Evolutionary conservation across 2,329 filamentous ascomycete species (phyloP), one percentile per base, ranked within the genome.

Genomic region (Neofusicoccum parvum): DNA sequence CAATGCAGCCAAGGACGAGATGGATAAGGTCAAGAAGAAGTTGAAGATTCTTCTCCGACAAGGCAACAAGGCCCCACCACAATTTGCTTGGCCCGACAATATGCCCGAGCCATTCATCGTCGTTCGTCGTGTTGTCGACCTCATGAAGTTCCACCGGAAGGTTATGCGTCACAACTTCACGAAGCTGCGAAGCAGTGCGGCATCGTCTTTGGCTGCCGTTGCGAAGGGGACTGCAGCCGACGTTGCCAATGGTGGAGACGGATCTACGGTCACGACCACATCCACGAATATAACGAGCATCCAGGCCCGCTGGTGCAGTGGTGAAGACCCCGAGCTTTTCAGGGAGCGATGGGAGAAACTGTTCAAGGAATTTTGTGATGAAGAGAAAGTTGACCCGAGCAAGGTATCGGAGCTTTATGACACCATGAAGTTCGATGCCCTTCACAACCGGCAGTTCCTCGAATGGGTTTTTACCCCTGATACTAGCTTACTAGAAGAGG

Each of bases 11-110:
- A 99, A 99, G 77, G 95, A 99, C 76, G 93, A 97, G 74, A 99
- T 97, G 91, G 96, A 99, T 80, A 97, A 97, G 79, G 95, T 99
- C 65, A 99, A 99, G 85, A 99, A 99, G 86, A 97, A 96, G 87
- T 86, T 99, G 34, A 99, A 99, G 81, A 90, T 92, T 0, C 84
- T 99, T 20, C 80, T 99, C 66, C 89, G 95, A 36, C 92, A 97
- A 77, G 95, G 94, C n/a, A 92, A 93, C 68, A 91, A 95, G 73
- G 92, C 94, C 1, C 95, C 95, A 10, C 89, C 94, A 17, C 93
- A 99, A 73, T 99, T 99, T 75, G 92, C 95, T n/a, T 99, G 95
- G 95, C 95, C 95, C 1, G 88, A 92, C 48, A 94, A 95, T 69
- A 95, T 95, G 80, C 92, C 94, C 1, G 95, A 99, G 75, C 95